Base-by-base conservation (phyloP, 164 flowering plant species). In the Berberis vulgaris region DNA sequence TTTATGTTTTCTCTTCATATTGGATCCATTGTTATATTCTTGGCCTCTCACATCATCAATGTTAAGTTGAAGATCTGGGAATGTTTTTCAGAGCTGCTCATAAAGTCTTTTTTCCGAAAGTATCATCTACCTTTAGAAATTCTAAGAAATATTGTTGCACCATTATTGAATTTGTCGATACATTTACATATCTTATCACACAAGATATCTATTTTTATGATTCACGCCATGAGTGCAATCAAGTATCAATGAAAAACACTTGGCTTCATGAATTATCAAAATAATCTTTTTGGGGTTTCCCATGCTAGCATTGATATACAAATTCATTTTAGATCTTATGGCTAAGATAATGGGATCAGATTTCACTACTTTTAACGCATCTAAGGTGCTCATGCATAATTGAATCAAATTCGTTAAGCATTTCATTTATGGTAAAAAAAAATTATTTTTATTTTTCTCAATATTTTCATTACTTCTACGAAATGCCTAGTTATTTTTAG, bases 21-120 rank as follows among this genome's bases (percentile, higher is more conserved):
- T 62, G 40, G 56, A 49, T 7, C 65, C 55, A 62, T 62, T 62
- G 12, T 60, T 53, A 46, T 60, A 60, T 2, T 42, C 63, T 60
- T 60, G 63, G 4, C 63, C 63, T 46, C 49, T 46, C 5, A 46
- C 49, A 46, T 46, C 8, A 46, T 46, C 8, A 46, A 46, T 46
- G 8, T 46, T 46, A 46, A 46, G 49, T 5, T 5, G 5, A 46
- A 5, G 49, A 5, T 46, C 6, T 46, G 0, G 49, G 5, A 46
- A 46, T 8, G 8, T 8, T 5, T 5, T 46, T 46, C 8, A 46
- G 7, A 46, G 8, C 8, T 46, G 1, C 8, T 46, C 49, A 46
- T 5, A 46, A 46, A 46, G 5, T 46, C 49, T 8, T 46, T 46
- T 46, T 5, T 46, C 49, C 49, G 8, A 8, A 46, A 5, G 8